Base-by-base conservation (phyloP, 2,329 filamentous ascomycete genomes). In the Metarhizium sp. region DNA sequence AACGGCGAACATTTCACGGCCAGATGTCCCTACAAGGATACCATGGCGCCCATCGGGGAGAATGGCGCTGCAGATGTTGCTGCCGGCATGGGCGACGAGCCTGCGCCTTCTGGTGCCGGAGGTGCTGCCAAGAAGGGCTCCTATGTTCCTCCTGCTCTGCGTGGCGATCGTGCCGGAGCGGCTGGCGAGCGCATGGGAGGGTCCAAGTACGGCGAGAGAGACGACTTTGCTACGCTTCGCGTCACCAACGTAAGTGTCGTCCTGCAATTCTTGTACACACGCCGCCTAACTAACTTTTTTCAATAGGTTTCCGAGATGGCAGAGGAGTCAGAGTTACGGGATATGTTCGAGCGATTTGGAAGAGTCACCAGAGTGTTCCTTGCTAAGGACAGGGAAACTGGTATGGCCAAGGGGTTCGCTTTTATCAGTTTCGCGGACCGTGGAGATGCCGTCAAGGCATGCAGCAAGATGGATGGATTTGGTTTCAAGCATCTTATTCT, bases 21-120 rank as follows among this genome's bases (percentile, higher is more conserved):
- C 63, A 87, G 94, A 73, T 99, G 94, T 84, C 94, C 94, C 40
- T 99, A 96, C 86, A 99, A 97, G 80, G 94, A 97, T 72, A 99
- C 92, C 66, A 96, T 99, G 91, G 91, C 92, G 40, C 94, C 89
- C 42, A 84, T 92, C 59, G 85, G 85, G 62, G 83, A 85, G 71
- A 77, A 74, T 55, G 71, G 69, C 50, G 69, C 69, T 36, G 79
- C 73, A 59, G 83, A 86, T 60, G 74, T 76, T 32, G 81, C 78
- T 38, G 79, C 78, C 51, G 80, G 78, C 55, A 73, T 79, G 73
- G 74, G 72, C 62, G 78, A 82, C 64, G 78, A 81, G 53, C 61
- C 67, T 16, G 59, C 63, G 2, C 38, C 54, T 0, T 72, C 73
- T 29, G 79, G 78, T 48, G 73, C 69, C 48, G 80, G 75, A 34